phyloP scores from a whole-genome alignment of 1,139 yeast genomes.

The Barnettozyma hawaiiensis region DNA sequence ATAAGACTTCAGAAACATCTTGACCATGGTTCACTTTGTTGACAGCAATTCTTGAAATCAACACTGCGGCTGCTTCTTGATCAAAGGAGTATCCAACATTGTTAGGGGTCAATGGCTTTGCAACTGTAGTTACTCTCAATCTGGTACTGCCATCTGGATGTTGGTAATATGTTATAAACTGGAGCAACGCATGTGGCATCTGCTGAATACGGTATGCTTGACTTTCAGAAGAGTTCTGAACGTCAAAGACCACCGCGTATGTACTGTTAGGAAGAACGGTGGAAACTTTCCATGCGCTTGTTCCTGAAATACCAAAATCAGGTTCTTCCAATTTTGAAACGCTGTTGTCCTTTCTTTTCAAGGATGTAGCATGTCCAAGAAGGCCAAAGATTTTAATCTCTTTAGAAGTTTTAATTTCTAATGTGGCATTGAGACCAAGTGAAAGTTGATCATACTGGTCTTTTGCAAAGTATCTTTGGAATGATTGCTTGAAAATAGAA shows the following conservation, averaged over 20 bases:
- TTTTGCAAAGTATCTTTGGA: conserved; percentile 45
- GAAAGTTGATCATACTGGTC: conserved; percentile 35
- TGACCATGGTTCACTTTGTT: conserved; percentile 59
- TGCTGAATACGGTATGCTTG: conserved; percentile 9
- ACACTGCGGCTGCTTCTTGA: conserved; percentile 65
- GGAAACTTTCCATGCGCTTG: conserved; percentile 59
- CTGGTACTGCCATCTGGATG: conserved; percentile 41
- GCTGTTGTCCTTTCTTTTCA: conserved; percentile 23
- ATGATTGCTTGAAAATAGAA: conserved; percentile 60
- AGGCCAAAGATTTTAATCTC: conserved; percentile 52
- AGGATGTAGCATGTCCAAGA: conserved; percentile 50
- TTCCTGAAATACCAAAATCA: conserved; percentile 45
- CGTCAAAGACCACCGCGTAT: conserved; percentile 52
- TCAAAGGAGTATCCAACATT: conserved; percentile 42
- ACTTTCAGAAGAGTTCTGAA: conserved; percentile 29
- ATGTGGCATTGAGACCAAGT: conserved; percentile 52
- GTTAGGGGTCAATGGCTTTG: conserved; percentile 30
- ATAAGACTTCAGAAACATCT: conserved; percentile 51
- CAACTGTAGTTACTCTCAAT: conserved; percentile 50
- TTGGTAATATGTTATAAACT: conserved; percentile 74
- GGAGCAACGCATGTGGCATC: conserved; percentile 50
- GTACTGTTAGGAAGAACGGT: conserved; percentile 51
- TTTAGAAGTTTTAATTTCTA: conserved; percentile 45
- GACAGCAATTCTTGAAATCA: conserved; percentile 71
- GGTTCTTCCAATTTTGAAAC: conserved; percentile 32